Conservation (phyloP, 495 filamentous ascomycete genomes). For the Ascodesmis nigricans region DNA sequence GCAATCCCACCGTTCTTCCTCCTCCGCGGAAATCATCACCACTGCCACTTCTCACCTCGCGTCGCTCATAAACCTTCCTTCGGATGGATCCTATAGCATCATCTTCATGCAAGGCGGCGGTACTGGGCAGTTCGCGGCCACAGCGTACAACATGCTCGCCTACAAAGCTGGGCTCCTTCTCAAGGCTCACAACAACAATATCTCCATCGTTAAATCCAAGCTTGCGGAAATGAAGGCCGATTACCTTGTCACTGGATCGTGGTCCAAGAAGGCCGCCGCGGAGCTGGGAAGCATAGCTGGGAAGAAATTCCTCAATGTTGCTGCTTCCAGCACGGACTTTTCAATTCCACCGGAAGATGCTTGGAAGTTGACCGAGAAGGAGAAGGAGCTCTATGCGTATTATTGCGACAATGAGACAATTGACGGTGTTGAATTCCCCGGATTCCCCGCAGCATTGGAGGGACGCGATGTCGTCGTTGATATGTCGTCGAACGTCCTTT, state of each 20-base stretch:
- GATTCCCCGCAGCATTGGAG: constrained; percentile 43
- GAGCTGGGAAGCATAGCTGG: constrained; percentile 62
- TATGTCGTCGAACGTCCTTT: constrained; percentile 64
- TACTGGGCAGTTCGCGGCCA: constrained; percentile 23
- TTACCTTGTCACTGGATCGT: constrained; percentile 81
- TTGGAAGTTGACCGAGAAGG: constrained; percentile 53
- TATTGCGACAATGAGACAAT: constrained; percentile 90
- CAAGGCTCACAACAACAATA: constrained; percentile 23
- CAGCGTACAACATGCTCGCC: constrained; percentile 33
- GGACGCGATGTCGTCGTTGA: constrained; percentile 56
- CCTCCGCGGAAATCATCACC: constrained; percentile 38
- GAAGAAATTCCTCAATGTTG: constrained; percentile 56
- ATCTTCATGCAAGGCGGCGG: constrained; percentile 35
- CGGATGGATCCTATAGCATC: constrained; percentile 11
- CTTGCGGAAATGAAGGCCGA: constrained; percentile 51
- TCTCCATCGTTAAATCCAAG: constrained; percentile 35
- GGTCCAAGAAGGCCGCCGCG: constrained; percentile 79
- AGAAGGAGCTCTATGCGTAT: constrained; percentile 53
- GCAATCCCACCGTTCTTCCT: constrained; percentile 68
- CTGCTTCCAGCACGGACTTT: constrained; percentile 49
- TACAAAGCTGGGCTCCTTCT: constrained; percentile 54
- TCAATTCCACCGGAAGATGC: constrained; percentile 50
- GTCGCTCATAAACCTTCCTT: constrained; percentile 18
- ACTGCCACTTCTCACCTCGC: constrained; percentile 13
- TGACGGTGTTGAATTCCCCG: constrained; percentile 82